Evolutionary conservation across 345 rosid genomes (phyloP).

Genomic region (Citrus sinensis): DNA sequence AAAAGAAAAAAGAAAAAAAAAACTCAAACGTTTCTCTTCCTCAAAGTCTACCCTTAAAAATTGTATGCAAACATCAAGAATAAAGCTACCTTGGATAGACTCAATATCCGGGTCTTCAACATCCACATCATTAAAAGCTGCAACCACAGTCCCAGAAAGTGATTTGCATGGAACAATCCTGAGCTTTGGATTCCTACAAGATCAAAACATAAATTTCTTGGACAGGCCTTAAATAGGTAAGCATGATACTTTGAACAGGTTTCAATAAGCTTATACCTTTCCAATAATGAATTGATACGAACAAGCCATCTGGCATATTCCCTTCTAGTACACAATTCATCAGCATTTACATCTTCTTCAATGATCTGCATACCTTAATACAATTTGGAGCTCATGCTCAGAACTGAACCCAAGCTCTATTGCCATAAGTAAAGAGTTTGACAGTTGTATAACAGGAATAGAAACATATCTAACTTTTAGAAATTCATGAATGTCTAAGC

Average conservation of each 20-base stretch:
- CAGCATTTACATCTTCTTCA: conserved; percentile 53
- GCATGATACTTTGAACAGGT: not conserved
- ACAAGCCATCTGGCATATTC: conserved; percentile 89
- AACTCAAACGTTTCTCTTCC: not conserved
- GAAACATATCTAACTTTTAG: not conserved
- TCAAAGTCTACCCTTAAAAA: not conserved
- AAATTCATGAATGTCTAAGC: not conserved
- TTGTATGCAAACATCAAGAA: conserved; percentile 3
- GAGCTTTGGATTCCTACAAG: conserved; percentile 61
- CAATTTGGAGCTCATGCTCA: conserved; percentile 40
- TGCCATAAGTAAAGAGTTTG: not conserved
- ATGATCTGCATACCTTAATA: conserved; percentile 63
- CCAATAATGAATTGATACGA: conserved; percentile 53
- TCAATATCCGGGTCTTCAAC: conserved; percentile 58
- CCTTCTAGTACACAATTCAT: conserved; percentile 78
- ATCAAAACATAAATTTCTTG: conserved; percentile 11
- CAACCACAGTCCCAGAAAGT: conserved; percentile 50
- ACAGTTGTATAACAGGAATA: not conserved
- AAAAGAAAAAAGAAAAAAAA: not conserved
- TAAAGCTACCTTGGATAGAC: conserved; percentile 56
- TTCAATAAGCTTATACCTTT: conserved; percentile 48
- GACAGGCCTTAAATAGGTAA: conserved; percentile 16
- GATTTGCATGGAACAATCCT: conserved; percentile 60
- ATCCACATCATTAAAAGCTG: conserved; percentile 76
- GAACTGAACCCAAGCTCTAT: conserved; percentile 34